Evolutionary conservation across 768 basidiomycete genomes (phyloP).

Genomic region (Botryobasidium botryosum): DNA sequence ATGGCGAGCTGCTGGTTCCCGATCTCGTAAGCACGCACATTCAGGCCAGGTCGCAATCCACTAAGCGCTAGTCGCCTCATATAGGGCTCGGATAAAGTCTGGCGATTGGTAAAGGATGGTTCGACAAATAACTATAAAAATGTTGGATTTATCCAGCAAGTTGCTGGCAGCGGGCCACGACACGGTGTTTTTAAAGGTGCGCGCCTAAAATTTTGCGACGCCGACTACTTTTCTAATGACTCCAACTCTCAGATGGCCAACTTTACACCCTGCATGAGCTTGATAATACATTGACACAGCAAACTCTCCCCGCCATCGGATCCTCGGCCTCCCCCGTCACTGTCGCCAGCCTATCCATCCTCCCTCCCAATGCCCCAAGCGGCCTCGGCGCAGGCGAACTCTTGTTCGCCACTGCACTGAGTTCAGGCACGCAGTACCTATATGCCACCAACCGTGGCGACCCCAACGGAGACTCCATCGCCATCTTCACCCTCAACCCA

Average conservation of each 20-base stretch:
- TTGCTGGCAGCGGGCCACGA: slow-evolving; percentile 48
- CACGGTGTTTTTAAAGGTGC: slow-evolving; percentile 48
- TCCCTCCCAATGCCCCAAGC: slow-evolving; percentile 32
- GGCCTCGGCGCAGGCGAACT: too few species aligned
- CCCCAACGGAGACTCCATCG: slow-evolving; percentile 52
- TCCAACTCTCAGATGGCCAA: slow-evolving; percentile 32
- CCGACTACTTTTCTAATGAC: too few species aligned
- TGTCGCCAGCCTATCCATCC: slow-evolving; percentile 9
- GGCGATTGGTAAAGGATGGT: slow-evolving; percentile 36
- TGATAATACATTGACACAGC: slow-evolving; percentile 36
- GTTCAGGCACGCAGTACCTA: slow-evolving; percentile 37
- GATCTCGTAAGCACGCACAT: too few species aligned
- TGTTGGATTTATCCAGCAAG: slow-evolving; percentile 31
- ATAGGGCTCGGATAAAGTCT: slow-evolving; percentile 57
- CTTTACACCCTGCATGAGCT: slow-evolving; percentile 58
- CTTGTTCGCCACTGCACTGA: slow-evolving; percentile 37
- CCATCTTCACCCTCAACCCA: slow-evolving; percentile 46
- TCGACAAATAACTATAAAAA: too few species aligned
- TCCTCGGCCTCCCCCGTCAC: slow-evolving; percentile 25
- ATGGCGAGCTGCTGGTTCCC: slow-evolving; percentile 56
- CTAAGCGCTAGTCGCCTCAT: too few species aligned
- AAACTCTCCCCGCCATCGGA: slow-evolving; percentile 34
- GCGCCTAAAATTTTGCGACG: slow-evolving; percentile 12
- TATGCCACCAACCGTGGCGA: slow-evolving; percentile 67
- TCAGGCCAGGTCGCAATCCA: too few species aligned